phyloP scores from a whole-genome alignment of 106 monocot species.

The Dendrobium chrysotoxum region DNA sequence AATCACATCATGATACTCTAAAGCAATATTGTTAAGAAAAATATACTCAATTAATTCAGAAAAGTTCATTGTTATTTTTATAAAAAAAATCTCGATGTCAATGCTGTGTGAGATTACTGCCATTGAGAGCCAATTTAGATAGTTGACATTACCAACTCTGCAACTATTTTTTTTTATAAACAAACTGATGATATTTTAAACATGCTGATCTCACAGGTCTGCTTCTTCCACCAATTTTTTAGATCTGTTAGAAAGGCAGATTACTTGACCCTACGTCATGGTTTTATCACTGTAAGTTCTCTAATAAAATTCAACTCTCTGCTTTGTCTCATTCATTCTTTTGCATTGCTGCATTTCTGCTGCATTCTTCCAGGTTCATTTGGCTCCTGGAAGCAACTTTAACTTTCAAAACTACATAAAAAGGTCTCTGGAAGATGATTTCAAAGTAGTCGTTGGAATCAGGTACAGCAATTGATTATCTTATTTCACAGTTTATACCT shows the following conservation, averaged over 20 bases:
- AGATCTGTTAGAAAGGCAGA: conserved; percentile 55
- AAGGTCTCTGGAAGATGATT: conserved; percentile 51
- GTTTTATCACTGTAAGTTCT: conserved; percentile 47
- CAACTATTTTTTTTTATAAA: no score
- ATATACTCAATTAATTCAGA: no score
- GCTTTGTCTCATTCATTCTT: background rate
- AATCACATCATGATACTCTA: no score
- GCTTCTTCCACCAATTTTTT: conserved; percentile 48
- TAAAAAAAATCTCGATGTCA: no score
- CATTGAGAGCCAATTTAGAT: no score
- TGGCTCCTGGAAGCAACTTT: conserved; percentile 54
- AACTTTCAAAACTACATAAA: conserved; percentile 63
- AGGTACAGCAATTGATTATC: conserved; percentile 19
- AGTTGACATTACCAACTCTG: no score
- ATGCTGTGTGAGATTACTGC: no score
- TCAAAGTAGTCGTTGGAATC: conserved; percentile 58
- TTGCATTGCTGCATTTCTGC: background rate
- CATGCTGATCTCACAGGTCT: background rate
- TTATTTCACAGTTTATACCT: no score
- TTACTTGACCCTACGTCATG: conserved; percentile 48
- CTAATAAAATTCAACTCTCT: background rate
- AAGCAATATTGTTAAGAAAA: no score
- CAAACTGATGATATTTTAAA: no score
- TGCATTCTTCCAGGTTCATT: conserved; percentile 31
- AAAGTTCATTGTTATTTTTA: no score